Evolutionary conservation across 176 grass and related monocot species (phyloP).

Genomic region (Cymbopogon citratus): DNA sequence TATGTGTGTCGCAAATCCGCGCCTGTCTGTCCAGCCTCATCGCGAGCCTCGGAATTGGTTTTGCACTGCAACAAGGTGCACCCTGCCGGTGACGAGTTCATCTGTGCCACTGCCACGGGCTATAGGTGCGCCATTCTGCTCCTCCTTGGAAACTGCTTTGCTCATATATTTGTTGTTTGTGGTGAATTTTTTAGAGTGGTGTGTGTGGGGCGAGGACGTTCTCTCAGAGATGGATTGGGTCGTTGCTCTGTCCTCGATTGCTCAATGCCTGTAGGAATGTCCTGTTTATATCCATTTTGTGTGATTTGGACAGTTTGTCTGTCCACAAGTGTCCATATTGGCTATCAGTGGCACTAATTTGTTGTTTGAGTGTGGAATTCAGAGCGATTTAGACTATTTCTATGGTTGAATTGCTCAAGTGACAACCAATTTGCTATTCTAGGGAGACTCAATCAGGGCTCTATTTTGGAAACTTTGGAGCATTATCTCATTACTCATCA

Average conservation of each 20-base stretch:
- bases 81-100: slow-evolving; percentile 78
- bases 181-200: too few species aligned
- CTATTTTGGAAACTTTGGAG: neutral
- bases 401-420: neutral
- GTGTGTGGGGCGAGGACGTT: too few species aligned
- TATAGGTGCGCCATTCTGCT: slow-evolving; percentile 63
- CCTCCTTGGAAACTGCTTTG: neutral
- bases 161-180: too few species aligned
- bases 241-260: too few species aligned
- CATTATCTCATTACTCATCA: neutral
- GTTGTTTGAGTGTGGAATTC: neutral
- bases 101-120: slow-evolving; percentile 63
- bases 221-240: too few species aligned
- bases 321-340: neutral
- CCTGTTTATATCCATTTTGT: too few species aligned
- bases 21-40: too few species aligned
- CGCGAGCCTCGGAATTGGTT: too few species aligned
- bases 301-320: neutral
- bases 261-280: too few species aligned
- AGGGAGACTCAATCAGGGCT: neutral
- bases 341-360: neutral
- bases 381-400: neutral
- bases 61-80: too few species aligned
- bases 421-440: neutral
- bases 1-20: too few species aligned